A percentile compares a stretch with the other conserved stretches of the same genome.
Conservation (phyloP, 345 rosid genomes). For the Eutrema heterophyllum region DNA sequence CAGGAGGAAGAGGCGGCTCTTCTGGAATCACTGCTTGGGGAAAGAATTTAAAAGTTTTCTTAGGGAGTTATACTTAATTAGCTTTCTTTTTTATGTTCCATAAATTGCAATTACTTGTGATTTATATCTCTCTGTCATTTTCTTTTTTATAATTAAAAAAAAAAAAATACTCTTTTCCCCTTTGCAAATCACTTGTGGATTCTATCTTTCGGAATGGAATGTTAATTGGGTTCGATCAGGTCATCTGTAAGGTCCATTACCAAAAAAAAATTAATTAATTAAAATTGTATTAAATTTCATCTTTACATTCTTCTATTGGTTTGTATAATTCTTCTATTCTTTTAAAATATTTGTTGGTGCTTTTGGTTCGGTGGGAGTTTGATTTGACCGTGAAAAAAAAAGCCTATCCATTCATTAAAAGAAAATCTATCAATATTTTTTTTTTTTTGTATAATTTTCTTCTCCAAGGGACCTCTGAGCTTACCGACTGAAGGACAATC, state of each 20-base stretch:
- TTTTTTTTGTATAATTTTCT: neutral
- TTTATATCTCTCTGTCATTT: neutral
- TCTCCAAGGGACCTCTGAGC: neutral
- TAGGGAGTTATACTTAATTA: constrained; percentile 9
- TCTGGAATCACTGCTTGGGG: constrained; percentile 71
- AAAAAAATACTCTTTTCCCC: neutral
- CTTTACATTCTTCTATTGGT: too few species aligned
- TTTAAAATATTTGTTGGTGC: neutral
- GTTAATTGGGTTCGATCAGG: too few species aligned
- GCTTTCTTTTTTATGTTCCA: constrained; percentile 3
- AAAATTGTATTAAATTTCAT: too few species aligned
- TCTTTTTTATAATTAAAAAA: neutral
- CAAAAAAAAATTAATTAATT: too few species aligned
- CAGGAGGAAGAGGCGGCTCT: constrained; percentile 96
- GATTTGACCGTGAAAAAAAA: constrained; percentile 10
- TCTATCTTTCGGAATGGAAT: neutral
- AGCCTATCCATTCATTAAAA: neutral
- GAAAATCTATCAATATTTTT: neutral
- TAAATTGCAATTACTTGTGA: neutral
- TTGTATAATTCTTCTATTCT: too few species aligned
- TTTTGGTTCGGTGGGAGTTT: neutral
- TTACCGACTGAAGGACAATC: neutral
- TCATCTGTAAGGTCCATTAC: too few species aligned
- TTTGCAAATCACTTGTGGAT: neutral
- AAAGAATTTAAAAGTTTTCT: constrained; percentile 31